These are phyloP conservation scores for Brassica carinata DNA, from an alignment of 345 rosid genomes.

Conservation along the genomic window DNA sequence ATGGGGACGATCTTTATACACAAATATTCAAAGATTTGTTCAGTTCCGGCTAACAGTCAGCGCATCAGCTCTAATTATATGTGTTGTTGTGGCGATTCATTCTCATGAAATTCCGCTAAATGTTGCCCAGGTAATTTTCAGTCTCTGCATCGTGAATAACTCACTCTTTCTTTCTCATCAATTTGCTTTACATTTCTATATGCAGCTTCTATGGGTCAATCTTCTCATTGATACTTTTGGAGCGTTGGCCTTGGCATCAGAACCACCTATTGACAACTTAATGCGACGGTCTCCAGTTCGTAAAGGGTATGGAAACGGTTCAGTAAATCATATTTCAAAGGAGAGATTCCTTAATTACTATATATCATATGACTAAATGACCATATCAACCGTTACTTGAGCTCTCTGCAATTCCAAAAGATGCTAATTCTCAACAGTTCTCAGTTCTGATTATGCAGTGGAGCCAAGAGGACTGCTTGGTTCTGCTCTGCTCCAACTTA, in stretches of 20 bases:
- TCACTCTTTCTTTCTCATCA: conserved; percentile 1
- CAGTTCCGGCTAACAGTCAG: conserved; percentile 12
- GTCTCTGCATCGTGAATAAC: neutral
- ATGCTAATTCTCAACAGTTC: neutral
- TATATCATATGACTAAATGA: neutral
- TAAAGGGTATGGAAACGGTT: neutral
- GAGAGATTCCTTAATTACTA: neutral
- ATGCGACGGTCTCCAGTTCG: neutral
- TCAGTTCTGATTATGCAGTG: conserved; percentile 2
- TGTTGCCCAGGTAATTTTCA: neutral
- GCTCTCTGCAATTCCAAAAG: neutral
- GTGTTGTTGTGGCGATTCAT: conserved; percentile 2
- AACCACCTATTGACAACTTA: conserved; percentile 3
- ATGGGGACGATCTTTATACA: conserved; percentile 1
- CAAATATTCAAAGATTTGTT: neutral
- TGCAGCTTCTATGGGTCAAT: conserved; percentile 6
- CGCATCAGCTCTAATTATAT: conserved; percentile 1
- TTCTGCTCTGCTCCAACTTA: neutral
- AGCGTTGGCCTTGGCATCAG: conserved; percentile 9
- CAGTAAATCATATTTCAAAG: neutral
- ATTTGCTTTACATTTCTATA: neutral
- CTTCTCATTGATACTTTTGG: conserved; percentile 2
- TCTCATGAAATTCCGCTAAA: conserved; percentile 5
- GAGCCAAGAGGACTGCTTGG: neutral
- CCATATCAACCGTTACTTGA: neutral